Base-by-base conservation (phyloP, 139 green algal genomes). In the Trebouxia sp. region DNA sequence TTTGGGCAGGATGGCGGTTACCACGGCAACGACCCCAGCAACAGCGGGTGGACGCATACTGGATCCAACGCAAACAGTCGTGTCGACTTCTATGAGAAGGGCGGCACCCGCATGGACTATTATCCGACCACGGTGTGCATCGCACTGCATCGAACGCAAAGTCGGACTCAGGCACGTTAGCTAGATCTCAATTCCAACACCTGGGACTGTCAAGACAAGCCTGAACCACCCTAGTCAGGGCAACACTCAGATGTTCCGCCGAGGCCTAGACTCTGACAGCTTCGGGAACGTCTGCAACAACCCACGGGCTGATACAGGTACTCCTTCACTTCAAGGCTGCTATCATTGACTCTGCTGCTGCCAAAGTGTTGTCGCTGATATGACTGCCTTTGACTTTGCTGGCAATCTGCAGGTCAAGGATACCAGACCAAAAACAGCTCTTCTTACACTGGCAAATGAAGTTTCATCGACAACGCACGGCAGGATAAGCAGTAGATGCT, bases 241-340 rank as follows among this genome's bases (percentile, higher is more conserved):
- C 30, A 78, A 70, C 43, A 89, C 85, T 2, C 85, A 89, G 83
- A 84, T 89, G 75, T 89, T 89, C 67, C 74, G 83, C 24, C 56
- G 83, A 6, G 50, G 76, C 43, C 66, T 88, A 12, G 76, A 48
- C 74, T 65, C 83, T 10, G 1, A 0, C 30, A 48, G 76, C 48
- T 82, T 86, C 42, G 26, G 51, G 12, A 38, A 80, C 28, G 85
- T 89, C 8, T 76, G 82, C 43, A 20, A 82, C 42, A 87, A 89
- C 72, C 85, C 85, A 5, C 75, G 85, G 11, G 5, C 45, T 20
- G 83, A 89, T 72, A 89, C 62, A 72, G 32, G 62, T 72, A n/a
- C 20, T 5, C 0, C 11, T n/a, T n/a, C n/a, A n/a, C n/a, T n/a
- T n/a, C n/a, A n/a, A n/a, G n/a, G n/a, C 12, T 72, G 62, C 35